Evolutionary conservation across 352 stramenopile species (phyloP), one percentile per base, ranked within the genome.

Genomic region (Globisporangium alternatum): DNA sequence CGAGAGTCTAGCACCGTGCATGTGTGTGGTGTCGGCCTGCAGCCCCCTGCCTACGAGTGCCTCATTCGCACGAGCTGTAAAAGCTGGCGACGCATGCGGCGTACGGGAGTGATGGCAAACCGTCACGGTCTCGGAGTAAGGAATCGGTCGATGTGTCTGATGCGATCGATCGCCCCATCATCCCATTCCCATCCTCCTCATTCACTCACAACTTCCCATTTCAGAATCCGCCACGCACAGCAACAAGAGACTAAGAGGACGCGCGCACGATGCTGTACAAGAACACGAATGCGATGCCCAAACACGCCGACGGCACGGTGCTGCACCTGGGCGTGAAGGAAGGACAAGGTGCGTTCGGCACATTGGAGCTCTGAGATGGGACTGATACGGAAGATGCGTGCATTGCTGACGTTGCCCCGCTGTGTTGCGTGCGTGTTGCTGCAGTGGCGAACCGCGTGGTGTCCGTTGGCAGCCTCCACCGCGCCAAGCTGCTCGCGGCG

Each of bases 281-380:
- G 66, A 76, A 76, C 68, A 79, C 76, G 30, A 83, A 83, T 33
- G 54, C 60, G 39, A 81, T 79, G 68, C 77, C 77, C 37, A 75
- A 58, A 62, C 68, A 77, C 52, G 69, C 49, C 30, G 77, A 81
- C 43, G 72, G 77, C 52, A 64, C 72, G 7, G 75, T 83, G 63
- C 52, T 81, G 52, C 77, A 86, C 49, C 67, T 86, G 7, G 64
- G 72, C 25, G 65, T 83, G 8, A 79, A 76, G 49, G n/a, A 35
- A 30, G 75, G 77, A 31, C 58, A 86, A 56, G 72, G 72, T 79
- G 35, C 21, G 71, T 30, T 13, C 35, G 31, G 31, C 13, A 30
- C 28, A 21, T 51, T 35, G 31, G 31, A 35, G 31, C 31, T 35
- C 31, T 35, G n/a, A n/a, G n/a, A n/a, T n/a, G n/a, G n/a, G 31